A percentile compares a stretch with the other conserved stretches of the same genome.
Evolutionary conservation across 1,284 basidiomycete species (phyloP).

Genomic region (Ustilago curta): DNA sequence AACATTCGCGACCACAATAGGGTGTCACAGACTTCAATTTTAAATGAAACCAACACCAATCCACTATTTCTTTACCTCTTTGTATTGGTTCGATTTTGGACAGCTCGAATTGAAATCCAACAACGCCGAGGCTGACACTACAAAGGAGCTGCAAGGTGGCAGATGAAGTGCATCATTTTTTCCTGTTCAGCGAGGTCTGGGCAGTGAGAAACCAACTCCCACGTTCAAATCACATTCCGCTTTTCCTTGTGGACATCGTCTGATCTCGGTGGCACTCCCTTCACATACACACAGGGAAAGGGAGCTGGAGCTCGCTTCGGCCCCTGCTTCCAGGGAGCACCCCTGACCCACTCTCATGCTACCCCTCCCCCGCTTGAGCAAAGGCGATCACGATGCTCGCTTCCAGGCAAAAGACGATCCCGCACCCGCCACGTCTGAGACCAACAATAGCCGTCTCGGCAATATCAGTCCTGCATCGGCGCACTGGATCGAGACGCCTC

Average conservation of each 20-base stretch:
- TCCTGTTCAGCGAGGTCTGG: too few species aligned
- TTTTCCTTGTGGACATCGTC: not conserved
- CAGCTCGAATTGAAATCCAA: constrained; percentile 2
- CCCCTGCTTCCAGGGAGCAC: not conserved
- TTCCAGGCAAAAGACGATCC: too few species aligned
- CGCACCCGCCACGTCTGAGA: too few species aligned
- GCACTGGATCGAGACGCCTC: too few species aligned
- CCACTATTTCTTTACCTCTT: not conserved
- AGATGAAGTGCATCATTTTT: constrained; percentile 2
- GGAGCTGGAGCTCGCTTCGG: not conserved
- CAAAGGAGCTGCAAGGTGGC: constrained; percentile 25
- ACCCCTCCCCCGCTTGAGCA: too few species aligned
- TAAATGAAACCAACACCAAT: too few species aligned
- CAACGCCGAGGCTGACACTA: constrained; percentile 38
- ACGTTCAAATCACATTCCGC: not conserved
- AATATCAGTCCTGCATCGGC: too few species aligned
- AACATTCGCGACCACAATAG: too few species aligned
- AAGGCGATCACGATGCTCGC: too few species aligned
- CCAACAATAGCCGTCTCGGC: too few species aligned
- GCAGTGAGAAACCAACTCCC: not conserved
- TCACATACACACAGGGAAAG: too few species aligned
- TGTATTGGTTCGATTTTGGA: not conserved
- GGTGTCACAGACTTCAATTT: too few species aligned
- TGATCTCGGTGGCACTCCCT: not conserved
- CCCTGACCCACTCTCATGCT: not conserved